Percentiles rank a stretch among this genome's conserved stretches.
These are phyloP conservation scores for Escovopsis sp. DNA, from an alignment of 2,329 filamentous ascomycete genomes.

Conservation along the genomic window DNA sequence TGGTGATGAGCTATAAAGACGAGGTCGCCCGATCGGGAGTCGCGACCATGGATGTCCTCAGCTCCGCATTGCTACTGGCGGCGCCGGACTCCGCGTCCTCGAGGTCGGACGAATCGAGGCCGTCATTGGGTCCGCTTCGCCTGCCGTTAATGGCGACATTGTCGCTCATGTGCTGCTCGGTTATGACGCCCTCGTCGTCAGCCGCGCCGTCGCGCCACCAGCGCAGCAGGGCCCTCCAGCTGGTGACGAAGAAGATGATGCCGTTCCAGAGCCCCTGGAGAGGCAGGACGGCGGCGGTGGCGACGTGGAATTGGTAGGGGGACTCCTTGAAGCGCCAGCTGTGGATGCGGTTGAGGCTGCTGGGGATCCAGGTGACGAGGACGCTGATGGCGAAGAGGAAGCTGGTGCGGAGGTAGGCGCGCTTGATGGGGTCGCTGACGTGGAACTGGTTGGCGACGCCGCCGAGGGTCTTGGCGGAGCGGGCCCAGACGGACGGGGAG, in stretches of 20 bases:
- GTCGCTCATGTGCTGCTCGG: slow-evolving; percentile 1
- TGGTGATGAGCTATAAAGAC: background rate
- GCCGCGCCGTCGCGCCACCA: slow-evolving; percentile 2
- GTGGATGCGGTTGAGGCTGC: slow-evolving; percentile 60
- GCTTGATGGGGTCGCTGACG: slow-evolving; percentile 38
- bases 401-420: slow-evolving; percentile 44
- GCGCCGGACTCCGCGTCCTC: slow-evolving; percentile 16
- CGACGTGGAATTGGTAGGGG: slow-evolving; percentile 51
- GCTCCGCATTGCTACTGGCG: slow-evolving; percentile 18
- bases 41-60: slow-evolving; percentile 10
- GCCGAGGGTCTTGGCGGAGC: slow-evolving; percentile 9
- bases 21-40: too few relatives aligned
- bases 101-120: slow-evolving; percentile 12
- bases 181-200: background rate
- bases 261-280: slow-evolving; percentile 72
- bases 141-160: slow-evolving; percentile 3
- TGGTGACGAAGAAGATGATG: slow-evolving; percentile 60
- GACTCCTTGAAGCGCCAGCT: slow-evolving; percentile 38
- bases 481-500: slow-evolving; percentile 5
- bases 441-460: slow-evolving; percentile 21
- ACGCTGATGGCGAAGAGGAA: slow-evolving; percentile 47
- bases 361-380: slow-evolving; percentile 47
- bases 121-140: slow-evolving; percentile 1
- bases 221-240: slow-evolving; percentile 19
- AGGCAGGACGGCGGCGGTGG: slow-evolving; percentile 56